Percentiles rank a stretch among this genome's conserved stretches.
These are phyloP conservation scores for Pseudonitzschia multistriata DNA, from an alignment of 108 stramenopile genomes.

Conservation along the genomic window DNA sequence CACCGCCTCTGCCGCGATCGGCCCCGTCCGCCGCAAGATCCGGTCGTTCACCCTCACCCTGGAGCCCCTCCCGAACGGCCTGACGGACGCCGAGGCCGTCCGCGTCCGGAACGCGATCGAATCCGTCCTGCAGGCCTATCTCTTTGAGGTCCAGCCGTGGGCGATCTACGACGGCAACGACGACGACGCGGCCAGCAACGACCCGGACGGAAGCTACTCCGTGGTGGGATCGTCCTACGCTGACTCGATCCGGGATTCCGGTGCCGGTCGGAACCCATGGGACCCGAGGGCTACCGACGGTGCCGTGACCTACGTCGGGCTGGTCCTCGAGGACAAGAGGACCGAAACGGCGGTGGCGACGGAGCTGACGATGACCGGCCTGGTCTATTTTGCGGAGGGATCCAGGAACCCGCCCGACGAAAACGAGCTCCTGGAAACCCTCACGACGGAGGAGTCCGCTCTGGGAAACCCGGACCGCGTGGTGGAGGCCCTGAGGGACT, in stretches of 20 bases:
- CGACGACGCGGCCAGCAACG: neutral
- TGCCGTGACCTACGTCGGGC: constrained; percentile 6
- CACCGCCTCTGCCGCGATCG: no score
- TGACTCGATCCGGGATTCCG: neutral
- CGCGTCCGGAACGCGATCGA: constrained; percentile 9
- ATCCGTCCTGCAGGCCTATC: constrained; percentile 2
- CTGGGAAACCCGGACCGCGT: neutral
- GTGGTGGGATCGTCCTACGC: neutral
- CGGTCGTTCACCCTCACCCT: constrained; percentile 1
- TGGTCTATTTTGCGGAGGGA: constrained; percentile 9
- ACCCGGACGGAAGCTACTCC: no score
- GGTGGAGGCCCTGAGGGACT: neutral
- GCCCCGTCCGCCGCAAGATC: constrained; percentile 3
- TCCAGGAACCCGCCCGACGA: neutral
- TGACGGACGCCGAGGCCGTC: neutral
- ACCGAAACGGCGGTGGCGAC: neutral
- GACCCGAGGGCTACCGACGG: neutral
- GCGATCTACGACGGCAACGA: neutral
- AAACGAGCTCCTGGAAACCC: neutral
- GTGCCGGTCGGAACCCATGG: neutral
- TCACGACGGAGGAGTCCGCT: neutral
- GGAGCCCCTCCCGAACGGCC: neutral
- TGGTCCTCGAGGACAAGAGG: neutral
- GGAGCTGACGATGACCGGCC: constrained; percentile 4
- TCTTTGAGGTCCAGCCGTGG: constrained; percentile 12